Evolutionary conservation across 352 stramenopile genomes (phyloP), one percentile per base, ranked within the genome.

Genomic region (Saprolegnia parasitica): DNA sequence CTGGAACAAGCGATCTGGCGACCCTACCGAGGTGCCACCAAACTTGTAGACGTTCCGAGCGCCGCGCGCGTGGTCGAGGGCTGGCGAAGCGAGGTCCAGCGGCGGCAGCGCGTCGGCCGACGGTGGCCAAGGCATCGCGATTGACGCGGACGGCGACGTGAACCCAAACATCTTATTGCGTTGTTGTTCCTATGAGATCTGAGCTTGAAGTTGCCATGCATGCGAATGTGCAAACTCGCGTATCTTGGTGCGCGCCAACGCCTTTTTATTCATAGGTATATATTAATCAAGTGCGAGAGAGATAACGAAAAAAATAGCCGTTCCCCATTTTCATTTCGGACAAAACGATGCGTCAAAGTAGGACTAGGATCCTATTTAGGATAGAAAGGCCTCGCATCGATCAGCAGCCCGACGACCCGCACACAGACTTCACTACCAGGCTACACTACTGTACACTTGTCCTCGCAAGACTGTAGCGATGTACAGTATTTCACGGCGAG

Each of bases 41-140:
- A 94, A 92, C 73, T 94, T 94, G 81, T 89, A 92, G 37, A 94
- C 82, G 71, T 93, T 93, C 73, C 81, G 80, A 46, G 57, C 67
- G 61, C 85, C 84, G 21, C 74, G 77, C 46, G 65, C 68, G 63
- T 92, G 82, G 68, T 92, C 78, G 39, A 90, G 71, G 39, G 80
- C 70, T 24, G 76, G 63, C 21, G 71, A 24, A 0, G 57, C 67
- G 0, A 68, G 8, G 50, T 68, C 62, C 6, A 68, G 62, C 15
- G 16, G 15, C 26, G 62, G 62, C 21, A 47, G 46, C 8, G 23
- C 20, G 35, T 42, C 62, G 6, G 18, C 5, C 55, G 37, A n/a
- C 1, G 42, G 5, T n/a, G 60, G 62, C 62, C 45, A 60, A 13
- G 35, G 62, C 62, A 57, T 46, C 15, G 23, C 62, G 9, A 60